Evolutionary conservation across 2,329 filamentous ascomycete species (phyloP), one percentile per base, ranked within the genome.

Genomic region (Sordariomycetes sp.): DNA sequence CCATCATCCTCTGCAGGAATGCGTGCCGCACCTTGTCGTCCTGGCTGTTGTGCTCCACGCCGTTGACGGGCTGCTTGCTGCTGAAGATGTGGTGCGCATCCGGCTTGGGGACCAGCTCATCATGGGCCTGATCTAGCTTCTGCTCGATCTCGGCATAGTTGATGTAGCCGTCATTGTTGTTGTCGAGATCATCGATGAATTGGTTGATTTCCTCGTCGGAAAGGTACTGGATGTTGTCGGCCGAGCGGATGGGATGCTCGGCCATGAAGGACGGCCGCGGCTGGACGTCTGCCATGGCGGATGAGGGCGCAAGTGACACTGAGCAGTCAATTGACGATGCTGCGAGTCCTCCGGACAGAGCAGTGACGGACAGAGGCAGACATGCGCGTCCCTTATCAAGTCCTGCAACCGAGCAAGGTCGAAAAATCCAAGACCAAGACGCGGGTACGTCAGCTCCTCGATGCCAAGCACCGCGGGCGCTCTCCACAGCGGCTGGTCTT

Each of bases 171-270:
- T 75, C 63, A 15, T 58, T 57, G 39, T 74, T 59, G 40, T 60
- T 58, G 43, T 75, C 70, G 4, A 76, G 52, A 20, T 68, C 64
- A 37, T 71, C 56, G 26, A 75, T 54, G 34, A 76, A 75, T 4
- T 56, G 46, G 6, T 63, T 49, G 30, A 75, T 68, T 43, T 75
- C 70, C 6, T 65, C 55, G 32, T 71, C 58, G 30, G 49, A 57
- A 30, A 68, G 53, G 30, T 55, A 60, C 26, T 50, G 41, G 3
- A 54, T 40, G 43, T 54, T 45, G 4, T 43, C 36, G 19, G 39
- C 42, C 18, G 42, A 41, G 6, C 45, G 46, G 12, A 47, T 40
- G 17, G 50, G 49, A 20, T 54, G 50, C 17, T 45, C 36, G 1
- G 48, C 47, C 39, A 45, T 39, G 31, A 42, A 32, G 6, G 40